Conservation (phyloP, 2,329 filamentous ascomycete genomes). For the Colletotrichum horii region DNA sequence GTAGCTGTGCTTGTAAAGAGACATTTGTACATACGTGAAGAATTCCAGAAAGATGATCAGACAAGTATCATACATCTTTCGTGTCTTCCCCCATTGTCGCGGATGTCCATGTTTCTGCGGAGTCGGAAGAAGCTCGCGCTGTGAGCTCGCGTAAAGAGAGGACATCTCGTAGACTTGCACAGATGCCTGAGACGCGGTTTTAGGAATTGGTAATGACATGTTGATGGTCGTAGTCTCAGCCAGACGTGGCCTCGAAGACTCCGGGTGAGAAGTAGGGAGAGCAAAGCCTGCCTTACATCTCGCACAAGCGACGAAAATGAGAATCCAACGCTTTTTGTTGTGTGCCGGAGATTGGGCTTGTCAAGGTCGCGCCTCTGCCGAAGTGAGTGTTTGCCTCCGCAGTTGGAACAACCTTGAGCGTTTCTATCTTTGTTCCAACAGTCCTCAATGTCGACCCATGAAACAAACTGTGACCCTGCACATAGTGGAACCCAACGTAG, state of each 20-base stretch:
- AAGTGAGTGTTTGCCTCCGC: not conserved
- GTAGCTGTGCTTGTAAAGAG: accelerated
- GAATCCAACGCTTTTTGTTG: not conserved
- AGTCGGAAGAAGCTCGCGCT: not conserved
- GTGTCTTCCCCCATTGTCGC: not conserved
- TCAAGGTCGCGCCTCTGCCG: not conserved
- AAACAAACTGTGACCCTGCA: not conserved
- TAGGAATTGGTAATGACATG: not conserved
- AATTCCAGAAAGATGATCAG: constrained; percentile 3
- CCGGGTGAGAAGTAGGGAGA: not conserved
- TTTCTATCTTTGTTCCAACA: not conserved
- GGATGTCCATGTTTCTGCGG: not conserved
- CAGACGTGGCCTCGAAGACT: not conserved
- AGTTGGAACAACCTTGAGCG: not conserved
- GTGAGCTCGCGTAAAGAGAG: not conserved
- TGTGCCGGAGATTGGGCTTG: not conserved
- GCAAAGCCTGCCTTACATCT: not conserved
- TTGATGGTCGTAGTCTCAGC: not conserved
- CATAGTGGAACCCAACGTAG: not conserved
- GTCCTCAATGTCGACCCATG: not conserved
- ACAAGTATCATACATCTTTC: constrained; percentile 1
- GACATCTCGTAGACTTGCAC: not conserved
- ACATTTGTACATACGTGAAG: not conserved
- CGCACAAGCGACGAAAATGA: not conserved
- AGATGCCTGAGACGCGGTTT: not conserved